Base-by-base conservation (phyloP, 1,284 basidiomycete genomes). In the Cutaneotrichosporon sp. region DNA sequence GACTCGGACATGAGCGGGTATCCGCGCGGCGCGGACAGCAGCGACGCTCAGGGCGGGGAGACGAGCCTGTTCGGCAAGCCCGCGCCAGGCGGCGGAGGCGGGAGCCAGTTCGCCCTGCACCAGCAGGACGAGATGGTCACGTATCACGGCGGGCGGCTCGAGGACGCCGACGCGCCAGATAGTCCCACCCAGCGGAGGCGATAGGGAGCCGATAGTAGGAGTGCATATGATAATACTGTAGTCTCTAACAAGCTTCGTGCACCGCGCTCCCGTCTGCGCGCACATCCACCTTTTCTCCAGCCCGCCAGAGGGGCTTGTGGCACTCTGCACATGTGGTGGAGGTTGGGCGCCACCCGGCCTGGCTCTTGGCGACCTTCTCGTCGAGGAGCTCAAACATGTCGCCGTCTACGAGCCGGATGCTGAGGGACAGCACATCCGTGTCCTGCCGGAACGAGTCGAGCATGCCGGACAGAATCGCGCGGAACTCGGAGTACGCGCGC, bases 401-500 rank as follows among this genome's bases (percentile, higher is more conserved):
- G 22, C 88, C 85, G 67, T 91, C 86, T 42, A 95, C 83, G 25
- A 98, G 82, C 64, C 89, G 87, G 69, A 90, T 91, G 16, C 92
- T 90, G 72, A 97, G 92, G 34, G 84, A 81, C n/a, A 99, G 83
- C 82, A 95, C 86, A 69, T 98, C 95, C 25, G 89, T 89, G 67
- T 99, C 94, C 6, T 90, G 87, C 24, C 89, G 87, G 81, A 97
- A 98, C 2, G 92, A 90, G 70, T 95, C 92, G 66, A 98, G 82
- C 92, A 99, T 99, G 31, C 92, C 90, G 0, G 88, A 89, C 24
- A 99, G 82, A 61, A 99, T 93, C 4, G 87, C 85, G 49, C 93
- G 86, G 79, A 98, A 95, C 77, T 98, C 94, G 34, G 89, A 87
- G 76, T 98, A 98, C 6, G 89, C 87, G 20, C 72, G n/a, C 13